Percentiles rank a stretch among this genome's conserved stretches.
These are phyloP conservation scores for Acorus calamus DNA, from an alignment of 106 monocot species.

Conservation along the genomic window DNA sequence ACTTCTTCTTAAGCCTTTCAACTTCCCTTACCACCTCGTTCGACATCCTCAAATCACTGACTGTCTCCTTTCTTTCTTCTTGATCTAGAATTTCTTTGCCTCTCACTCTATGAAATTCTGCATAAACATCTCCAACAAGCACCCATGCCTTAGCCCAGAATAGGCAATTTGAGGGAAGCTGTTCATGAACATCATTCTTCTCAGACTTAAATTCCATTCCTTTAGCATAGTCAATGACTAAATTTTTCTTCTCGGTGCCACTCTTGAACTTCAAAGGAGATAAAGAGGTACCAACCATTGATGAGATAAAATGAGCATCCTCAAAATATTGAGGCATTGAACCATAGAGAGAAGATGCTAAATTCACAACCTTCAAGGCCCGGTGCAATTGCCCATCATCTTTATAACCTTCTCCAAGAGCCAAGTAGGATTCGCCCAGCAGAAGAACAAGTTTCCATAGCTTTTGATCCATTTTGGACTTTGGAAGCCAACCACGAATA, in stretches of 20 bases:
- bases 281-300: conserved; percentile 40
- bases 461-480: conserved; percentile 81
- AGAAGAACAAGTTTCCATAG: conserved; percentile 97
- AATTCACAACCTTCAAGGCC: conserved; percentile 76
- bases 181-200: conserved; percentile 13
- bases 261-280: conserved; percentile 18
- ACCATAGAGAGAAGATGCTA: conserved; percentile 90
- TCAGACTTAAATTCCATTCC: conserved; percentile 9
- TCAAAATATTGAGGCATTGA: conserved; percentile 94
- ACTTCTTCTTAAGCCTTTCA: conserved; percentile 82
- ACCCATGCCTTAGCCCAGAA: conserved; percentile 93
- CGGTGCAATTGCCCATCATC: conserved; percentile 60
- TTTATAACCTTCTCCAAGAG: conserved; percentile 86
- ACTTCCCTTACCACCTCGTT: conserved; percentile 92
- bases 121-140: conserved; percentile 87
- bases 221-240: conserved; percentile 16
- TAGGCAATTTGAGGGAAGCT: conserved; percentile 39
- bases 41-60: conserved; percentile 56
- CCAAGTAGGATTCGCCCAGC: conserved; percentile 94
- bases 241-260: conserved; percentile 2
- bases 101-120: conserved; percentile 45
- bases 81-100: conserved; percentile 24
- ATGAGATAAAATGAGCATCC: conserved; percentile 74
- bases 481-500: conserved; percentile 91
- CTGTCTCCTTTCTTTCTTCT: conserved; percentile 23